Base-by-base conservation (phyloP, 805 yeast species). In the Jamesozyma lodderae region DNA sequence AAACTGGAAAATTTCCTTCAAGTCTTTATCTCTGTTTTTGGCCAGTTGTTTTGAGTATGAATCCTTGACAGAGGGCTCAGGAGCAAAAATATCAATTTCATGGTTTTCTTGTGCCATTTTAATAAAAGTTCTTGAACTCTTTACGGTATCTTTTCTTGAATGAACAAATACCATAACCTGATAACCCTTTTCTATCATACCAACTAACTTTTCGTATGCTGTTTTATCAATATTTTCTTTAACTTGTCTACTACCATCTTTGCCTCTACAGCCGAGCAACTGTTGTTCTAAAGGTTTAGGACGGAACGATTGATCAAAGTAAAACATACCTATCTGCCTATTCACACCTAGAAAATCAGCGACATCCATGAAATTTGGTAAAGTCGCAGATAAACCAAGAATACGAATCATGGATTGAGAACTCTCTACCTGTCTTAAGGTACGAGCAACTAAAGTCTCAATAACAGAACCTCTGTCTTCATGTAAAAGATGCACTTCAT, bases 381-480 rank as follows among this genome's bases (percentile, higher is more conserved):
- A 67, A 0, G 97, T 88, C 2, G 97, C 97, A 13, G 96, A 86
- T 31, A 88, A 65, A 47, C 96, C 97, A 20, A 87, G 77, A n/a
- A 90, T 86, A 49, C 96, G 68, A 45, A 90, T 88, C 88, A 88
- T 80, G 36, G 84, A 79, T 57, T 92, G 99, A 0, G 94, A 75
- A 43, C 94, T 77, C 57, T 92, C 99, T 4, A 92, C 97, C 54
- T 88, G 96, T 41, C 98, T 68, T 43, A 88, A 69, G 0, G 98
- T 92, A 62, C 97, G 75, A 0, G 96, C 95, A 3, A 88, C 96
- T 37, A 88, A 66, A 0, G 96, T 87, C 59, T 92, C 98, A 45
- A 92, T 85, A 6, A 92, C 98, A 7, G 96, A 85, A 51, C 98
- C 98, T 67, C 98, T 76, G 40, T 92, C 98, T 72, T 92, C 98